Evolutionary conservation across 1,284 basidiomycete species (phyloP).

Genomic region (Takashimella koratensis): DNA sequence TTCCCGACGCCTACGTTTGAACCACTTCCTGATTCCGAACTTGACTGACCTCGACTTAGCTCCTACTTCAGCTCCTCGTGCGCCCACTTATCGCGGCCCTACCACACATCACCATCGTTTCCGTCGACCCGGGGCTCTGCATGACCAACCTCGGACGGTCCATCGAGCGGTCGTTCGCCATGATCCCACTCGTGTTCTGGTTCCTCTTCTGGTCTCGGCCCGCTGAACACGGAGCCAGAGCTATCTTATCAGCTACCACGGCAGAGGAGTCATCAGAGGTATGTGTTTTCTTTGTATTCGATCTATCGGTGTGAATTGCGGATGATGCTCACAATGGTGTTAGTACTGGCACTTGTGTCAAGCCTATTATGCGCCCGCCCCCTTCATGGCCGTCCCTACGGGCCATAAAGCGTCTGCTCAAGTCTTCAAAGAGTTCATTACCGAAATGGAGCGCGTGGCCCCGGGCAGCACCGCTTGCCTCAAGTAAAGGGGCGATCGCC

Average conservation of each 20-base stretch:
- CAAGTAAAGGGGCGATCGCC: background rate
- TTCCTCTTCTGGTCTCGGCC: background rate
- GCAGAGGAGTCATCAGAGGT: background rate
- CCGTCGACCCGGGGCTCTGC: constrained; percentile 17
- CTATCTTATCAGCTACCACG: background rate
- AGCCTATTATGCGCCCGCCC: background rate
- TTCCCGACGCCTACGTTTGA: no score
- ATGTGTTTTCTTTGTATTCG: no score
- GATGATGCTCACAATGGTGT: no score
- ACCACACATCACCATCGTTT: constrained; percentile 8
- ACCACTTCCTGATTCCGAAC: no score
- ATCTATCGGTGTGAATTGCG: no score
- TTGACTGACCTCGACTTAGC: no score
- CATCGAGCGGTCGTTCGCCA: background rate
- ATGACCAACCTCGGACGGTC: constrained; percentile 14
- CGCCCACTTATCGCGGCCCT: constrained; percentile 12
- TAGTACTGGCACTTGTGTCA: background rate
- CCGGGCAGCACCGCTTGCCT: background rate
- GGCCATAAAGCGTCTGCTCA: background rate
- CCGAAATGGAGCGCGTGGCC: background rate
- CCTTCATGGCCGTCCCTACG: constrained; percentile 1
- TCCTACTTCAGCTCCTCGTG: constrained; percentile 22
- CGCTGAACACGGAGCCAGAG: background rate
- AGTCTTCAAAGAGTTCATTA: constrained; percentile 2
- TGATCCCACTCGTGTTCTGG: background rate